Evolutionary conservation across 225 moss, liverwort and hornwort species (phyloP), one percentile per base, ranked within the genome.

Genomic region (Marchantia polymorpha): DNA sequence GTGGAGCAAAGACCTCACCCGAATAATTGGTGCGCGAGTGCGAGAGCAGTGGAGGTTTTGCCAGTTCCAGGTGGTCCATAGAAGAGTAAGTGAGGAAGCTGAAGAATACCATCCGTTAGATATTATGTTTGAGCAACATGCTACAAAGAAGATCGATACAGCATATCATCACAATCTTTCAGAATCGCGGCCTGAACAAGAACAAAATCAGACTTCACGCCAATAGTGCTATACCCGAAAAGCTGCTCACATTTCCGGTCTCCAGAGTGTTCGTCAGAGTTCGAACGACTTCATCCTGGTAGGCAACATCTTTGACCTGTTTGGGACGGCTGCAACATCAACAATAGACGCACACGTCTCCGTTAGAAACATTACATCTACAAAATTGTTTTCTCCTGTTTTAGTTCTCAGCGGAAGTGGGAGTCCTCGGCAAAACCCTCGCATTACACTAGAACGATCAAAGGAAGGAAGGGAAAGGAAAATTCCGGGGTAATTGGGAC

Each of bases 31-130:
- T 95, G 97, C 50, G 93, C 92, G 53, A 99, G 86, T 52, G 97
- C 97, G 66, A 99, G 97, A 17, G 93, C 97, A 1, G 97, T 99
- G 22, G 97, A 93, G 8, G 97, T 99, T 86, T 99, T 99, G 58
- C 97, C 97, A 13, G 97, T 99, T 17, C 97, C 97, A 7, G 97
- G 97, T 39, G 97, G 93, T 65, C 97, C 94, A 72, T 99, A 95
- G 82, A 99, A 94, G 19, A 99, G 71, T 58, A 99, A 86, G 30
- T 99, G 97, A 4, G 97, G 97, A 48, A 99, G 86, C 93, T 93
- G 90, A 75, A 71, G 87, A 20, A 58, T 65, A 64, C 74, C 58
- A 70, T 9, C 46, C 29, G 29, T 47, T 69, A 46, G 26, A 20
- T 48, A 10, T 47, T 47, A n/a, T n/a, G n/a, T 47, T 56, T 47